A percentile compares a stretch with the other conserved stretches of the same genome.
Evolutionary conservation across 306 rosid species (phyloP).

Genomic region (Dryas alaskensis): DNA sequence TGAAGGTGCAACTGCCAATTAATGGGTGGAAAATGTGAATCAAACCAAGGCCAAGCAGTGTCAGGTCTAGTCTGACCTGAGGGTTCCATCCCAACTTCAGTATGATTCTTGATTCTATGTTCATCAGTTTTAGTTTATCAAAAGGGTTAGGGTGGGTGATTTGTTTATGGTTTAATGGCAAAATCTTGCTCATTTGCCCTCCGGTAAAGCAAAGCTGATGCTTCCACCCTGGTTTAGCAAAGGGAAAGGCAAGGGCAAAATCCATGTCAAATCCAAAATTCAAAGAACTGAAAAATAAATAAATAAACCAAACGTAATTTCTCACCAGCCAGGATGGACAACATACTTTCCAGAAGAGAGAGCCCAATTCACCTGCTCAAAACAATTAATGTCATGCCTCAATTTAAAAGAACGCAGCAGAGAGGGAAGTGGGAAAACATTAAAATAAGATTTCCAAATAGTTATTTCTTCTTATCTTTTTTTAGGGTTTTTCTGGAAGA

Average conservation of each 20-base stretch:
- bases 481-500: background rate
- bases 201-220: conserved; percentile 97
- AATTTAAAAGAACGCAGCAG: background rate
- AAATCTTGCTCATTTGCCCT: conserved; percentile 94
- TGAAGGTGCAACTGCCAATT: conserved; percentile 18
- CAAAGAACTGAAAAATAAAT: background rate
- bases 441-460: background rate
- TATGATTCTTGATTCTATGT: conserved; percentile 35
- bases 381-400: conserved; percentile 24
- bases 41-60: conserved; percentile 23
- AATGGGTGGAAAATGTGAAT: conserved; percentile 16
- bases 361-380: conserved; percentile 94
- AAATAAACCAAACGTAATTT: conserved; percentile 2
- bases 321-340: conserved; percentile 97
- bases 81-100: conserved; percentile 23
- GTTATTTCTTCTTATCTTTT: background rate
- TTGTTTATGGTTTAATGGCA: conserved; percentile 60
- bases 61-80: conserved; percentile 26
- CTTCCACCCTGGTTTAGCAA: conserved; percentile 82
- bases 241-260: conserved; percentile 10
- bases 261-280: conserved; percentile 25
- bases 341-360: conserved; percentile 66
- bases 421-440: background rate
- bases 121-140: conserved; percentile 47
- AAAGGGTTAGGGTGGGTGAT: conserved; percentile 34